Evolutionary conservation across 106 monocot species (phyloP).

Genomic region (Hemerocallis citrina): DNA sequence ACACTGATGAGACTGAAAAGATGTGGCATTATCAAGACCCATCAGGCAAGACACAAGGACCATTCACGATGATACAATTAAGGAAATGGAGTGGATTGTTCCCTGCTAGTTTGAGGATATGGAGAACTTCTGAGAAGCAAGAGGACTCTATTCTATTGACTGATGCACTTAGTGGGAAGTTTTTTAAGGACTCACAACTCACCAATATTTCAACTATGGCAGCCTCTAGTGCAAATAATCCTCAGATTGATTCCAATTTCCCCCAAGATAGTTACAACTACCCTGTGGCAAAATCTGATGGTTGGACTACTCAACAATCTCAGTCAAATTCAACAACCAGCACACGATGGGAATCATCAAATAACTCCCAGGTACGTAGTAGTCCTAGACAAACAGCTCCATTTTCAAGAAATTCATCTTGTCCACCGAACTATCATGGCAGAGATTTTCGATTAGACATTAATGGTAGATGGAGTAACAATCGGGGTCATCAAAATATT

Average conservation of each 20-base stretch:
- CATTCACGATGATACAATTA: constrained; percentile 59
- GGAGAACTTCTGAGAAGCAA: constrained; percentile 42
- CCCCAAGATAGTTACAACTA: constrained; percentile 6
- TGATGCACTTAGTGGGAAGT: constrained; percentile 54
- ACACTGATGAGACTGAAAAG: constrained; percentile 42
- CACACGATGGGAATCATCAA: constrained; percentile 8
- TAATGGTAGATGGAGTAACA: constrained; percentile 11
- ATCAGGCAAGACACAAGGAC: constrained; percentile 59
- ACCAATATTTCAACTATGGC: neutral
- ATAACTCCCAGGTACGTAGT: constrained; percentile 6
- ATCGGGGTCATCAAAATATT: constrained; percentile 3
- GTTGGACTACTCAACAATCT: constrained; percentile 5
- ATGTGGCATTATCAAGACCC: constrained; percentile 68
- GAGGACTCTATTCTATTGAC: constrained; percentile 52
- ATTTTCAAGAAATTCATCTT: constrained; percentile 8
- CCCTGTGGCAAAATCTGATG: constrained; percentile 11
- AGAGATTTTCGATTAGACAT: constrained; percentile 20
- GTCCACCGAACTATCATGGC: constrained; percentile 8
- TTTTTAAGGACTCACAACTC: constrained; percentile 26
- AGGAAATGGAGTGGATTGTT: constrained; percentile 68
- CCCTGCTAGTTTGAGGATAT: constrained; percentile 46
- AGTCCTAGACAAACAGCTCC: neutral
- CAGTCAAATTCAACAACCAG: neutral
- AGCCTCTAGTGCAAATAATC: neutral
- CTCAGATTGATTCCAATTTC: neutral